These are phyloP conservation scores for Hysterium pulicare DNA, from an alignment of 2,329 filamentous ascomycete species.

Conservation along the genomic window DNA sequence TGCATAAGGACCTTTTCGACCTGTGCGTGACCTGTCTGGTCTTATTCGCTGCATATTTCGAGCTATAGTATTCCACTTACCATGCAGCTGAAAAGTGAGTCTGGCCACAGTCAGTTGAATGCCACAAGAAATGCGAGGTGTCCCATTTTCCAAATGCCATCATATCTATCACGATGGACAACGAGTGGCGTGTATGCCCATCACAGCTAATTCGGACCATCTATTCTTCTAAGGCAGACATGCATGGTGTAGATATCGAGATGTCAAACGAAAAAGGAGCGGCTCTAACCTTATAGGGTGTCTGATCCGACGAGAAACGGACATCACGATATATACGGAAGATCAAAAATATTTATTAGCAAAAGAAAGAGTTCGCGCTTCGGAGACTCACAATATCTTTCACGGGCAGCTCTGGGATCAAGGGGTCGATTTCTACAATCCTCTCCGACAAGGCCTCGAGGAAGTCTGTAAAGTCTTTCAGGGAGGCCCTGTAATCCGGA, in stretches of 20 bases:
- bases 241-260: too few relatives aligned
- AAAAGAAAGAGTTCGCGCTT: too few relatives aligned
- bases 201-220: too few relatives aligned
- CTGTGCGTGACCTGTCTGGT: slow-evolving; percentile 66
- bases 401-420: slow-evolving; percentile 78
- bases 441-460: slow-evolving; percentile 68
- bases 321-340: slow-evolving; percentile 87
- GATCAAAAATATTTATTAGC: too few relatives aligned
- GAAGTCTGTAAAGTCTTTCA: slow-evolving; percentile 79
- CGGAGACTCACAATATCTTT: slow-evolving; percentile 72
- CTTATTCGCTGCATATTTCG: slow-evolving; percentile 4
- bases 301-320: slow-evolving; percentile 78
- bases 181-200: too few relatives aligned
- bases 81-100: slow-evolving; percentile 81
- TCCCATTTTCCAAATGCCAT: not conserved
- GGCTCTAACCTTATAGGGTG: slow-evolving; percentile 74
- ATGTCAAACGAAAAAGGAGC: slow-evolving; percentile 6
- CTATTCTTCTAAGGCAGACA: too few relatives aligned
- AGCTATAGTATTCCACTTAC: slow-evolving; percentile 23
- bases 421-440: slow-evolving; percentile 70
- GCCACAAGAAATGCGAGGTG: not conserved
- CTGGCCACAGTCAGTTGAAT: slow-evolving; percentile 41
- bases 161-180: too few relatives aligned
- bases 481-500: slow-evolving; percentile 70
- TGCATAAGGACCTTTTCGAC: slow-evolving; percentile 81